A percentile compares a stretch with the other conserved stretches of the same genome.
These are phyloP conservation scores for Aspergillus homomorphus DNA, from an alignment of 495 filamentous ascomycete species.

Conservation along the genomic window DNA sequence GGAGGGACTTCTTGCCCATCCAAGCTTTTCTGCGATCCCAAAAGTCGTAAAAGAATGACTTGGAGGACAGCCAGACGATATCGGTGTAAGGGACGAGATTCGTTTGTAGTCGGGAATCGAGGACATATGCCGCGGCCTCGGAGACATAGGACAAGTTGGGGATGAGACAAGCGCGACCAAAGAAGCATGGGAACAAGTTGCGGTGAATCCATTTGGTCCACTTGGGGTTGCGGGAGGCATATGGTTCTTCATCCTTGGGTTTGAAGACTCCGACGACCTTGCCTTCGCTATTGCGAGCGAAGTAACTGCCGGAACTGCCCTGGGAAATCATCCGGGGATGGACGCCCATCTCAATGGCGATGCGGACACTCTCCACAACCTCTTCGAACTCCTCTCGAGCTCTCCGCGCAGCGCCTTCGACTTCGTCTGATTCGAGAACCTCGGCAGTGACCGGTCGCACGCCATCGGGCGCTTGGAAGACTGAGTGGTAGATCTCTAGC, in stretches of 20 bases:
- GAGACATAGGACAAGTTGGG: conserved; percentile 99
- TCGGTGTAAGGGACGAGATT: conserved; percentile 95
- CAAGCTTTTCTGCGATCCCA: conserved; percentile 91
- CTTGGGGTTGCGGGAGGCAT: conserved; percentile 86
- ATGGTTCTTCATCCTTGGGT: conserved; percentile 98
- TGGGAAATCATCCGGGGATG: conserved; percentile 96
- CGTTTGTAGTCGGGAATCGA: conserved; percentile 86
- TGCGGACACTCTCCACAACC: conserved; percentile 82
- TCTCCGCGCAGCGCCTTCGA: conserved; percentile 54
- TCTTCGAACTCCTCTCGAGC: conserved; percentile 81
- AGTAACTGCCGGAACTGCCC: conserved; percentile 96
- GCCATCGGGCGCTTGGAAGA: conserved; percentile 89
- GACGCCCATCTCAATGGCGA: conserved; percentile 85
- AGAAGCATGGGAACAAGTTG: conserved; percentile 95
- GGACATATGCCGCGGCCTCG: conserved; percentile 92
- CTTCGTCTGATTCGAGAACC: conserved; percentile 59
- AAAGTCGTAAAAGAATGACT: conserved; percentile 96
- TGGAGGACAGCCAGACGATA: conserved; percentile 89
- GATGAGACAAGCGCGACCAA: conserved; percentile 92
- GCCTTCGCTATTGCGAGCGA: conserved; percentile 84
- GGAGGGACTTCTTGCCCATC: conserved; percentile 81
- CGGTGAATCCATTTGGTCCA: conserved; percentile 96
- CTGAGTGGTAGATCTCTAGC: conserved; percentile 94
- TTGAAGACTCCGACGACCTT: conserved; percentile 98
- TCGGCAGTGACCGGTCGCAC: conserved; percentile 75